Evolutionary conservation across 257 asterid genomes (phyloP), one percentile per base, ranked within the genome.

Genomic region (Primulina tabacum): DNA sequence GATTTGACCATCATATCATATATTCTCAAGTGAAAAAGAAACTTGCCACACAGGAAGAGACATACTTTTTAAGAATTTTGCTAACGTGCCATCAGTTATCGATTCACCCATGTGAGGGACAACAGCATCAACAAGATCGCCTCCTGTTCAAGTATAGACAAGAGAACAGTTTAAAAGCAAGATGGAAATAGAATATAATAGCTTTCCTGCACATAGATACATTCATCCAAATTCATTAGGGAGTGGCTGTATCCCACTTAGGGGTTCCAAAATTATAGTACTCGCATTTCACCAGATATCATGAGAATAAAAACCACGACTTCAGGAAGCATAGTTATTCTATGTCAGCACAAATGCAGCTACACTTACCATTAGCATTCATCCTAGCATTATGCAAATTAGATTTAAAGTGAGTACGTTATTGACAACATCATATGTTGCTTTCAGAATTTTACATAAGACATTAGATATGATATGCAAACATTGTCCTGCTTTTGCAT

Each of bases 21-120:
- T n/a, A 71, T 57, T n/a, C 28, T 58, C 17, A 40, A 67, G 60
- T 47, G 47, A 75, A 24, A n/a, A 57, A 10, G 34, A 2, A 56
- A 4, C 50, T 14, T 43, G 40, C 66, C 24, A 18, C 30, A 47
- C 2, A 16, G 5, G 69, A 70, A 21, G 62, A 43, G 17, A 70
- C 85, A 24, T 89, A 92, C 97, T 87, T 88, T 88, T 92, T 89
- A 90, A 73, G 87, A 92, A 88, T 2, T 83, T 79, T 10, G 97
- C 97, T 61, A 92, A 73, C 1, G 97, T 92, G 71, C 98, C 97
- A 80, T 92, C 98, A 60, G 72, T 88, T 73, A 88, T 90, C 21
- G 98, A 92, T 90, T 92, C 98, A 29, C 98, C 98, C 98, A 92
- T 92, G 75, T 75, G 86, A 26, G 98, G 98, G 30, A 92, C 98